A percentile compares a stretch with the other conserved stretches of the same genome.
Evolutionary conservation across 345 rosid genomes (phyloP).

Genomic region (Gossypium bickii): DNA sequence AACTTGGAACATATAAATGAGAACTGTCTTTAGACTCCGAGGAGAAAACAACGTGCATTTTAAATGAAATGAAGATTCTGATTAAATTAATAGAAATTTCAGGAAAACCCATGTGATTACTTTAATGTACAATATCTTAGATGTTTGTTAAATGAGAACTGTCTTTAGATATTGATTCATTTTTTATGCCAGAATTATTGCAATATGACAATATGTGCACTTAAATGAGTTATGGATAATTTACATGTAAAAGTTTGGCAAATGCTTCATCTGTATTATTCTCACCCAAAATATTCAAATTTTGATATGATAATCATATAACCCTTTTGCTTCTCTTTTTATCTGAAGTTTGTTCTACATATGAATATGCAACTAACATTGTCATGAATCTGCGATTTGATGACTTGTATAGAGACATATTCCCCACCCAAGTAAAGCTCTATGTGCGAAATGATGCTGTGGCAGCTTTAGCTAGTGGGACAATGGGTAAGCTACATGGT

Average conservation of each 20-base stretch:
- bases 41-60: not conserved
- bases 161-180: too few species aligned
- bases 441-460: slow-evolving; percentile 88
- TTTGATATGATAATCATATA: not conserved
- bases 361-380: not conserved
- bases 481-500: slow-evolving; percentile 91
- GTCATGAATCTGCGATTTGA: not conserved
- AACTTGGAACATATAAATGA: not conserved
- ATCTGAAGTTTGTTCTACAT: not conserved
- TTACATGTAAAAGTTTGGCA: not conserved
- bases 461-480: slow-evolving; percentile 93
- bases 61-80: not conserved
- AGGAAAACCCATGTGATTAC: not conserved
- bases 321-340: not conserved
- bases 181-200: too few species aligned
- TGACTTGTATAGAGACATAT: slow-evolving; percentile 54
- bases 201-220: too few species aligned
- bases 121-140: not conserved
- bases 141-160: not conserved
- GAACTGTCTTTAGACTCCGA: not conserved
- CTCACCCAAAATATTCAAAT: not conserved
- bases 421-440: slow-evolving; percentile 67
- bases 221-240: not conserved
- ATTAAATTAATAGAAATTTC: not conserved
- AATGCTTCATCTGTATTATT: not conserved